These are phyloP conservation scores for Calvatia gigantea DNA, from an alignment of 768 basidiomycete species.

Conservation along the genomic window DNA sequence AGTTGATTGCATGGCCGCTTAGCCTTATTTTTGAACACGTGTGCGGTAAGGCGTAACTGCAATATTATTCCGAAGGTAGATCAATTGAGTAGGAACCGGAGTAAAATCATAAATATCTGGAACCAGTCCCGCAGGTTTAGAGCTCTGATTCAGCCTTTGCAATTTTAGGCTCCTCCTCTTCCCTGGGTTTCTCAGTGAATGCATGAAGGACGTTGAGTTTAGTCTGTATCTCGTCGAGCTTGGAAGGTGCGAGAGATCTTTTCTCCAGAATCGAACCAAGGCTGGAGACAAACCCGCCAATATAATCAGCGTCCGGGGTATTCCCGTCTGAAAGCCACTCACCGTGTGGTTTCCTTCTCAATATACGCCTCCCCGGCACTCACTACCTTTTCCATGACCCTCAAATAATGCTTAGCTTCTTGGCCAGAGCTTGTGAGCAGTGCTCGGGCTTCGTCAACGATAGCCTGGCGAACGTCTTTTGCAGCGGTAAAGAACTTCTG, in stretches of 20 bases:
- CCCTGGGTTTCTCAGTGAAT: slow-evolving; percentile 44
- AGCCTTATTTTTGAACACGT: too few species aligned
- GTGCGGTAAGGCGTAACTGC: too few species aligned
- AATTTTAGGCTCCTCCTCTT: slow-evolving; percentile 31
- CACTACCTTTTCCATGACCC: slow-evolving; percentile 86
- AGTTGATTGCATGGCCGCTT: too few species aligned
- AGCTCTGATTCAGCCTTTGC: slow-evolving; percentile 41
- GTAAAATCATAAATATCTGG: neutral
- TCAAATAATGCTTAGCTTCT: slow-evolving; percentile 74
- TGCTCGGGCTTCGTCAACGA: slow-evolving; percentile 61
- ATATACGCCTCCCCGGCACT: slow-evolving; percentile 71
- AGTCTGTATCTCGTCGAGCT: slow-evolving; percentile 91
- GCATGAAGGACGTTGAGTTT: slow-evolving; percentile 84
- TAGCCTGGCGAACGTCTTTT: slow-evolving; percentile 49
- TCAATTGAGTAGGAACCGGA: neutral
- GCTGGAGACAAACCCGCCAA: slow-evolving; percentile 32
- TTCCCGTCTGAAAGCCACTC: too few species aligned
- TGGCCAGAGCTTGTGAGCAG: slow-evolving; percentile 49
- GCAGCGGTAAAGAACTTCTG: slow-evolving; percentile 66
- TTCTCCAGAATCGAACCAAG: slow-evolving; percentile 74
- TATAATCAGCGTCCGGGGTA: too few species aligned
- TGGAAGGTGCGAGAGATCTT: slow-evolving; percentile 67
- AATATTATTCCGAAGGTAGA: neutral
- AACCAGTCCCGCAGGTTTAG: slow-evolving; percentile 21
- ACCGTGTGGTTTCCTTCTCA: slow-evolving; percentile 86